Conservation (phyloP, 164 flowering plant species). For the Liquidambar formosana region DNA sequence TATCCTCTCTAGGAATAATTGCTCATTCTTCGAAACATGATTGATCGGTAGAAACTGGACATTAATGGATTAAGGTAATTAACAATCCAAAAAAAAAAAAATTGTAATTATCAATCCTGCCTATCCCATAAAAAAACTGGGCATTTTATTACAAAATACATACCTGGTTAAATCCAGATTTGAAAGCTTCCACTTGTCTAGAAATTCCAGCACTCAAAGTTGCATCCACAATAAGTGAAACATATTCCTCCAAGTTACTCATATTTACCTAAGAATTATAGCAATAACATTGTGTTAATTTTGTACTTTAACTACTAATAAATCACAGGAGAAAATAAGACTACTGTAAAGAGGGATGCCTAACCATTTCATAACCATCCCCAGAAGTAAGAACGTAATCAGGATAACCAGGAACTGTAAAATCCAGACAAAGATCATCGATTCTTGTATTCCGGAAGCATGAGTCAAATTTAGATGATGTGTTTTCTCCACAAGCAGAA, state of each 20-base stretch:
- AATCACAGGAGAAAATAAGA: not conserved
- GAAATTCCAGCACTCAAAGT: constrained; percentile 68
- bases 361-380: constrained; percentile 52
- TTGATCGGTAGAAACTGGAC: not conserved
- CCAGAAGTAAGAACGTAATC: constrained; percentile 55
- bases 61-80: not conserved
- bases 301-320: not conserved
- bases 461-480: constrained; percentile 21
- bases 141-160: not conserved
- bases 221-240: constrained; percentile 72
- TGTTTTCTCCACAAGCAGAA: constrained; percentile 17
- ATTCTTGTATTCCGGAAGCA: constrained; percentile 53
- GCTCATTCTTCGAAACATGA: too few species aligned
- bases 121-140: not conserved
- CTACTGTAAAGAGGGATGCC: not conserved
- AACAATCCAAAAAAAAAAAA: too few species aligned
- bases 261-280: constrained; percentile 55
- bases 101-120: not conserved
- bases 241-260: constrained; percentile 74
- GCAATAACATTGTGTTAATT: not conserved
- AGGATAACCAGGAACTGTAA: constrained; percentile 92
- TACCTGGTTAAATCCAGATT: constrained; percentile 92
- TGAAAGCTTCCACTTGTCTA: constrained; percentile 91
- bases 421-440: constrained; percentile 90
- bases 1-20: too few species aligned